These are phyloP conservation scores for Magnusiomyces magnusii DNA, from an alignment of 1,139 yeast species.

Conservation along the genomic window DNA sequence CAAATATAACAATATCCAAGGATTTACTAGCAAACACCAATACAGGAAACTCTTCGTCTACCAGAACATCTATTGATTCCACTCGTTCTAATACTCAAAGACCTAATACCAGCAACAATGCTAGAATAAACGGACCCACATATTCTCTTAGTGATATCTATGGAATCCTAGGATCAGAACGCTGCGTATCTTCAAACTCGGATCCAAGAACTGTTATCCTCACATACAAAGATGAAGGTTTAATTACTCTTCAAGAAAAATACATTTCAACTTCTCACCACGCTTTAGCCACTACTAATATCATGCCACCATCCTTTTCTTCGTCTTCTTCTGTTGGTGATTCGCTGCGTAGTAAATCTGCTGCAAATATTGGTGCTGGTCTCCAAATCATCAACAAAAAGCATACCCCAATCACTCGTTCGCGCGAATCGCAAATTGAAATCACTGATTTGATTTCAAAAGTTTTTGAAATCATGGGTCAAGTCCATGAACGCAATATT, in stretches of 20 bases:
- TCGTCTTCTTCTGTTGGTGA: neutral
- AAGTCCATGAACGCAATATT: slow-evolving; percentile 40
- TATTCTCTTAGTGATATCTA: slow-evolving; percentile 18
- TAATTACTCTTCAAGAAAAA: slow-evolving; percentile 24
- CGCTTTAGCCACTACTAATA: neutral
- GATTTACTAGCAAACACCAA: neutral
- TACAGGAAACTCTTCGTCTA: neutral
- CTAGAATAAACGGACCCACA: slow-evolving; percentile 7
- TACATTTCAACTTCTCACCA: slow-evolving; percentile 17
- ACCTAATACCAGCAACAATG: neutral
- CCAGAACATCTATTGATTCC: neutral
- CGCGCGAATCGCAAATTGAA: slow-evolving; percentile 26
- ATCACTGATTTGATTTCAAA: slow-evolving; percentile 35
- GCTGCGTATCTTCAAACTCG: slow-evolving; percentile 20
- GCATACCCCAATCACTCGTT: slow-evolving; percentile 7
- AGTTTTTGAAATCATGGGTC: slow-evolving; percentile 35
- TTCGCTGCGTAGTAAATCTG: neutral
- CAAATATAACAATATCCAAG: neutral
- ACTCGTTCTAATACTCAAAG: neutral
- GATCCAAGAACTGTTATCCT: slow-evolving; percentile 22
- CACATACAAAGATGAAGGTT: slow-evolving; percentile 22
- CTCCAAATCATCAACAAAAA: neutral
- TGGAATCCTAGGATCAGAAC: slow-evolving; percentile 25
- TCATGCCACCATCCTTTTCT: slow-evolving; percentile 4
- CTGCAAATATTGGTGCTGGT: neutral